Percentiles rank a stretch among this genome's conserved stretches.
These are phyloP conservation scores for Ophiosphaerella herpotricha DNA, from an alignment of 2,329 filamentous ascomycete genomes.

Conservation along the genomic window DNA sequence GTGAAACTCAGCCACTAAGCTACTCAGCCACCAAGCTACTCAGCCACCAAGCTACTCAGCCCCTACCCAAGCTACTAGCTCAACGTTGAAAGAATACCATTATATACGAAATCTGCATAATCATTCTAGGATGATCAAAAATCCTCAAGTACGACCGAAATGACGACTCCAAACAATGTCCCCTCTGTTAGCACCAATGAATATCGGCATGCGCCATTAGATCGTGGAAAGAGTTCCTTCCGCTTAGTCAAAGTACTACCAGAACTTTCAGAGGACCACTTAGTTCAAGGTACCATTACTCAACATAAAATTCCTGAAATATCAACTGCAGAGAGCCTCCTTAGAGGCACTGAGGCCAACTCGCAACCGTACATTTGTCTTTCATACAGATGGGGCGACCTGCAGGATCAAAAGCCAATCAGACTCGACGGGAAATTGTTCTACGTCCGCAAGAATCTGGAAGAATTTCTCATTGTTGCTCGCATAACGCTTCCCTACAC, in stretches of 20 bases:
- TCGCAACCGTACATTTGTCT: neutral
- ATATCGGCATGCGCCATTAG: neutral
- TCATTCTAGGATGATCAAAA: too few species aligned
- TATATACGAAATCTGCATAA: too few species aligned
- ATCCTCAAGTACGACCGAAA: neutral
- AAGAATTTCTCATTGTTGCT: neutral
- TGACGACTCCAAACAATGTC: neutral
- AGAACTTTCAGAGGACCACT: neutral
- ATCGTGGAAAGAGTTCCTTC: neutral
- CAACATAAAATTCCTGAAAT: neutral
- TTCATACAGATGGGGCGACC: slow-evolving; percentile 4
- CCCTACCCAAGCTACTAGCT: too few species aligned
- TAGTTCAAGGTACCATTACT: neutral
- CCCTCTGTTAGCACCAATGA: neutral
- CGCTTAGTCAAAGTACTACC: neutral
- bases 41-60: neutral
- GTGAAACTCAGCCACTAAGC: slow-evolving; percentile 1
- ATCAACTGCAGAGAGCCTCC: too few species aligned
- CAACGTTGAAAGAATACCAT: too few species aligned
- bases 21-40: neutral
- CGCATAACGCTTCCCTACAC: neutral
- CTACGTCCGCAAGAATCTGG: neutral
- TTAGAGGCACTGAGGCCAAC: too few species aligned
- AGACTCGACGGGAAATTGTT: neutral
- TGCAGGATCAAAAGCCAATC: neutral